These are phyloP conservation scores for Spathaspora boniae DNA, from an alignment of 805 yeast genomes.

Conservation along the genomic window DNA sequence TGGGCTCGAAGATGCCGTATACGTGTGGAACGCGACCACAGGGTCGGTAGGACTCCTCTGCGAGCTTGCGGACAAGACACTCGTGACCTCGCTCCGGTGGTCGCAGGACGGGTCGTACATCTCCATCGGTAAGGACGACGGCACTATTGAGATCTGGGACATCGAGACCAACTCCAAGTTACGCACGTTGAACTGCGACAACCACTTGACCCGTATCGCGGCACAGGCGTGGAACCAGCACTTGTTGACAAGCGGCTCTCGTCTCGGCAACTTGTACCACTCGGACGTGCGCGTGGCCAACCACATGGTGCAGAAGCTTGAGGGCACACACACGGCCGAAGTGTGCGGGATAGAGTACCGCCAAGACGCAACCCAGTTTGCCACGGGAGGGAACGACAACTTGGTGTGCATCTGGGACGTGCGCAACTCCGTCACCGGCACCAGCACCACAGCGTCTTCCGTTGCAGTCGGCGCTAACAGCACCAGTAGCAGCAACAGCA, in stretches of 20 bases:
- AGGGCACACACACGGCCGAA: conserved; percentile 68
- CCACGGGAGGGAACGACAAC: conserved; percentile 94
- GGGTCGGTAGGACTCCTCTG: conserved; percentile 72
- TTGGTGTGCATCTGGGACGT: conserved; percentile 92
- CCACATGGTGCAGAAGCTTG: conserved; percentile 62
- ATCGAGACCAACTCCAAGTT: conserved; percentile 69
- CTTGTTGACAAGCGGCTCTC: conserved; percentile 79
- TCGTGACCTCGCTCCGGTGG: conserved; percentile 79
- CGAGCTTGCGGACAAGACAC: conserved; percentile 45
- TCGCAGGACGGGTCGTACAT: conserved; percentile 85
- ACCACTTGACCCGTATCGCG: conserved; percentile 66
- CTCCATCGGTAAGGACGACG: conserved; percentile 80
- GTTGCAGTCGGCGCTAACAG: too few relatives aligned
- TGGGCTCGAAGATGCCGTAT: conserved; percentile 79
- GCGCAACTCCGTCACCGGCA: conserved; percentile 42
- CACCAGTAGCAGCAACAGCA: conserved; percentile 23
- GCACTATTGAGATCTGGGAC: conserved; percentile 91
- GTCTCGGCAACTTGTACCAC: conserved; percentile 78
- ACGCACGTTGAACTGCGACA: conserved; percentile 73
- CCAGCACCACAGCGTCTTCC: conserved; percentile 19
- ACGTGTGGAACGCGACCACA: conserved; percentile 86
- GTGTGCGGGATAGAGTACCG: conserved; percentile 91
- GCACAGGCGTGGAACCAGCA: conserved; percentile 84
- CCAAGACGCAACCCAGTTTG: conserved; percentile 77
- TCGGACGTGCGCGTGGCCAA: conserved; percentile 86